Conservation (phyloP, 2,329 filamentous ascomycete genomes). For the Colletotrichum graminicola region DNA sequence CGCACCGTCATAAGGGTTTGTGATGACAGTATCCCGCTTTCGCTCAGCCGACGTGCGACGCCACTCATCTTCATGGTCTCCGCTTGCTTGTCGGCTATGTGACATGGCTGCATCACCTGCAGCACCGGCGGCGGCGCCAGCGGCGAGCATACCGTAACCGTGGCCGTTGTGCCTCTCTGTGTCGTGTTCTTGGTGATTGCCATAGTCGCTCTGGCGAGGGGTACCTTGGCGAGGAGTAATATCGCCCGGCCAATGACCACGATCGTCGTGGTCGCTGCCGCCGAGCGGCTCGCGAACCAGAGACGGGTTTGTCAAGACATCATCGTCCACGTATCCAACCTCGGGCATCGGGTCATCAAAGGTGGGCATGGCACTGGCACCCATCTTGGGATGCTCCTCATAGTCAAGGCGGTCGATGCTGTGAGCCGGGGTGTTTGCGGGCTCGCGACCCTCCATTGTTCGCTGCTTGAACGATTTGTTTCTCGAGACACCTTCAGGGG, state of each 20-base stretch:
- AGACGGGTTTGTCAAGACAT: conserved; percentile 87
- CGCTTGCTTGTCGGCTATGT: conserved; percentile 66
- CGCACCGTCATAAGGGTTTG: conserved; percentile 75
- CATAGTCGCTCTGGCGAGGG: conserved; percentile 50
- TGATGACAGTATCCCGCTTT: conserved; percentile 75
- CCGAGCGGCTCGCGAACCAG: conserved; percentile 81
- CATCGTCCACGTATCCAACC: conserved; percentile 75
- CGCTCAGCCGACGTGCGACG: conserved; percentile 71
- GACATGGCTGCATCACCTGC: conserved; percentile 60
- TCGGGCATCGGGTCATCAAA: conserved; percentile 80
- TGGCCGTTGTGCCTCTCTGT: conserved; percentile 33
- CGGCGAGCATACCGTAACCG: conserved; percentile 62
- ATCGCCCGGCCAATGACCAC: conserved; percentile 49
- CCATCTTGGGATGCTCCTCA: conserved; percentile 68
- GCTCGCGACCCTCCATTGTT: conserved; percentile 67
- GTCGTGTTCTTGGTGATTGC: conserved; percentile 48
- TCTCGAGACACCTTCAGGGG: conserved; percentile 65
- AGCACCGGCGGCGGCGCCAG: conserved; percentile 66
- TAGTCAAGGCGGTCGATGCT: conserved; percentile 70
- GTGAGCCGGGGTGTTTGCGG: conserved; percentile 68
- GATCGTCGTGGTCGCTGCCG: conserved; percentile 53
- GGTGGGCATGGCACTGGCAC: conserved; percentile 77
- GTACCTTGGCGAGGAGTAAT: conserved; percentile 48
- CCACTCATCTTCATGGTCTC: conserved; percentile 75
- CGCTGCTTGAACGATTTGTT: conserved; percentile 77